Conservation (phyloP, 345 rosid genomes). For the Camelina laxa region DNA sequence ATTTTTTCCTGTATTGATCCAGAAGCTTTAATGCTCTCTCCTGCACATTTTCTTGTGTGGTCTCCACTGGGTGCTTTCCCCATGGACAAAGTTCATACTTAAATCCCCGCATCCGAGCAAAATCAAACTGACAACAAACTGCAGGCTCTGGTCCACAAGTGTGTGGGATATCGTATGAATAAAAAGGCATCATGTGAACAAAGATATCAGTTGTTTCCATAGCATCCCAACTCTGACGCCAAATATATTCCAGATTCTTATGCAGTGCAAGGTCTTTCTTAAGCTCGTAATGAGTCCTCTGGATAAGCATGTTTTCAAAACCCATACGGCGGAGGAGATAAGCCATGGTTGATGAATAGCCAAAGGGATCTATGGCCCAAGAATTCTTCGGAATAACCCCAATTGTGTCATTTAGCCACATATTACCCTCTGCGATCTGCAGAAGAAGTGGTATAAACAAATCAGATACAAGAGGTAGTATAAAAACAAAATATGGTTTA, state of each 20-base stretch:
- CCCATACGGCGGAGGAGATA: constrained; percentile 98
- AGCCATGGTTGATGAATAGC: constrained; percentile 98
- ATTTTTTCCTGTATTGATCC: constrained; percentile 97
- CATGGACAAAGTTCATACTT: constrained; percentile 87
- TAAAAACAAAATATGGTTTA: neutral
- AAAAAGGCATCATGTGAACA: constrained; percentile 99
- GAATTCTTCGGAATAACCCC: constrained; percentile 93
- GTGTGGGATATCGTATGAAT: constrained; percentile 96
- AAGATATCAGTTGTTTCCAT: constrained; percentile 93
- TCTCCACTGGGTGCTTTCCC: constrained; percentile 77
- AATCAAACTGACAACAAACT: constrained; percentile 96
- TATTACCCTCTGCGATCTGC: constrained; percentile 92
- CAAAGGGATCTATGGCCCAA: constrained; percentile 99
- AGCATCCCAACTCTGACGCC: constrained; percentile 99
- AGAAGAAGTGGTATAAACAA: constrained; percentile 6
- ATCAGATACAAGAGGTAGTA: constrained; percentile 16
- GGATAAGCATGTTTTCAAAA: constrained; percentile 98
- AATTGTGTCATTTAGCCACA: constrained; percentile 93
- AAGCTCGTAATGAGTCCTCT: constrained; percentile 97
- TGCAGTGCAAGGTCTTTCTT: constrained; percentile 93
- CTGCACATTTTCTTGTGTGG: constrained; percentile 75
- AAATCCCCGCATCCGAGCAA: constrained; percentile 71
- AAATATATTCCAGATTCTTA: constrained; percentile 86
- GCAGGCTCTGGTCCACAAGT: constrained; percentile 99
- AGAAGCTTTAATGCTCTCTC: constrained; percentile 82